Base-by-base conservation (phyloP, 1,139 yeast genomes). In the Entelexis paramagnoliae region DNA sequence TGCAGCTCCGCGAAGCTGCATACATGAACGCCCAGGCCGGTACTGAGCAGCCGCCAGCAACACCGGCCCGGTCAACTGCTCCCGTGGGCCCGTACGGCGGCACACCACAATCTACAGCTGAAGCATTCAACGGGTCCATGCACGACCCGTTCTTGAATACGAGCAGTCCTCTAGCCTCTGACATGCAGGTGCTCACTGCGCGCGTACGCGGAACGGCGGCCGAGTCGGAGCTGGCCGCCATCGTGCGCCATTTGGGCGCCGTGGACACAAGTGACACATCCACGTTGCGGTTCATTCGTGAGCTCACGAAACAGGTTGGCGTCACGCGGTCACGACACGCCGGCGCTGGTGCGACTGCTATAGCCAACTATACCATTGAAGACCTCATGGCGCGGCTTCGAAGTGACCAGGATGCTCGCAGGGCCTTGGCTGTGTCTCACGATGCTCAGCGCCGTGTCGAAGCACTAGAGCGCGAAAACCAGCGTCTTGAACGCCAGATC, bases 341-440 rank as follows among this genome's bases (percentile, higher is more conserved):
- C 22, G 72, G 77, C 16, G 66, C 70, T 10, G 83, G 83, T 59
- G 81, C 82, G 56, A 86, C 83, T 41, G 76, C 89, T 9, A 85
- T 88, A 6, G 76, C 88, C 61, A 87, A 85, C 49, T 80, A 87
- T 59, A 89, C 95, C 0, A 84, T 91, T 39, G 93, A 87, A 62
- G 74, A 83, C 56, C 73, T 91, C 51, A 75, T 80, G 56, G 80
- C 87, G 50, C 77, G 88, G n/a, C 75, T 89, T 66, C 82, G 82
- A 60, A 86, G 96, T 0, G 98, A 91, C 66, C 96, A 88, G 55
- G 84, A 83, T 66, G 96, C 95, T 20, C 73, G 84, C 51, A 75
- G 82, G 14, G 46, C 46, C 1, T n/a, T 42, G 30, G 46, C 46
- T 1, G 20, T 32, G 7, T 42, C 46, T 7, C 46, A 42, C n/a